Percentiles rank a stretch among this genome's conserved stretches.
These are phyloP conservation scores for Vicia sativa DNA, from an alignment of 306 rosid species.

Conservation along the genomic window DNA sequence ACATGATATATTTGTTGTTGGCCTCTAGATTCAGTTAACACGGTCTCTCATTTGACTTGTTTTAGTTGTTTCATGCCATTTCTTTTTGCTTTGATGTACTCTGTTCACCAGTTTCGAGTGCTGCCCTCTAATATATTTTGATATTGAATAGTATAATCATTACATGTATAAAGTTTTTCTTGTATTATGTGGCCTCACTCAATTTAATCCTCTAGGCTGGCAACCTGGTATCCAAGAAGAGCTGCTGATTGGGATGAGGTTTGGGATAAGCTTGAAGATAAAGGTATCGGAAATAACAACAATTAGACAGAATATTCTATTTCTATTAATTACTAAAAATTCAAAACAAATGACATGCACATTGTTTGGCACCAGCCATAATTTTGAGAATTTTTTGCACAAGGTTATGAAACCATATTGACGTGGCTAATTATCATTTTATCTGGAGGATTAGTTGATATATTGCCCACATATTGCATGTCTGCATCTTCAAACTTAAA, in stretches of 20 bases:
- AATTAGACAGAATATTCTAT: slow-evolving; percentile 28
- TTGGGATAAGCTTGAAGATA: slow-evolving; percentile 95
- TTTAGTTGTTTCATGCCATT: slow-evolving; percentile 21
- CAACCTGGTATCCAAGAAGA: slow-evolving; percentile 85
- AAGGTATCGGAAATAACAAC: slow-evolving; percentile 61
- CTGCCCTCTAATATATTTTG: slow-evolving; percentile 22
- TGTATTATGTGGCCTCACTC: slow-evolving; percentile 26
- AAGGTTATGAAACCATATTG: slow-evolving; percentile 16
- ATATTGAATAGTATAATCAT: slow-evolving; percentile 16
- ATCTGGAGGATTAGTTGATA: slow-evolving; percentile 27
- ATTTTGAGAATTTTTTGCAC: slow-evolving; percentile 26
- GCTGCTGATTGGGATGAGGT: slow-evolving; percentile 98
- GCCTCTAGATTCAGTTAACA: slow-evolving; percentile 6
- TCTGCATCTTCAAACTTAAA: not conserved
- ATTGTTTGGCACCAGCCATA: slow-evolving; percentile 13
- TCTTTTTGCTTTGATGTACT: slow-evolving; percentile 24
- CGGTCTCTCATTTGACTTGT: not conserved
- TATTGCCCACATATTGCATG: not conserved
- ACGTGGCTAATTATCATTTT: slow-evolving; percentile 26
- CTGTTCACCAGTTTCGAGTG: slow-evolving; percentile 11
- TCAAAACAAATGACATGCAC: not conserved
- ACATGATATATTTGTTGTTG: not conserved
- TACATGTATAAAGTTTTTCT: slow-evolving; percentile 24
- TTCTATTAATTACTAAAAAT: slow-evolving; percentile 28
- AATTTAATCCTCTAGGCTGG: slow-evolving; percentile 65